Conservation (phyloP, 2,329 filamentous ascomycete genomes). For the Didymella glomerata region DNA sequence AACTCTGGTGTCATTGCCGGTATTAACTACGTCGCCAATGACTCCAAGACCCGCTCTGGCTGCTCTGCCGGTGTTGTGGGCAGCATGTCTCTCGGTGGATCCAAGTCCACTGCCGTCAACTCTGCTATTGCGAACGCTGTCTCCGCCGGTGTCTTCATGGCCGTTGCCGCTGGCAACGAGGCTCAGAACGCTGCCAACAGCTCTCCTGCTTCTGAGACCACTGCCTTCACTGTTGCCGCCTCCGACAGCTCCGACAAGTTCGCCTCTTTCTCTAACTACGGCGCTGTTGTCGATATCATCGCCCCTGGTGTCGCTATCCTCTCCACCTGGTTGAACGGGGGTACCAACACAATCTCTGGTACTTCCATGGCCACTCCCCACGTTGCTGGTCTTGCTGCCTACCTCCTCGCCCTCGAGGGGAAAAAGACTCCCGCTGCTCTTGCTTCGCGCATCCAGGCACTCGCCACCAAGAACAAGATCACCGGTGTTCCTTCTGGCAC, state of each 20-base stretch:
- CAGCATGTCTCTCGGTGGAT: slow-evolving; percentile 54
- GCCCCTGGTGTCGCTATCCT: slow-evolving; percentile 54
- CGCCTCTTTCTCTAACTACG: slow-evolving; percentile 54
- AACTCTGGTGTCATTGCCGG: slow-evolving; percentile 53
- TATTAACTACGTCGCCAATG: slow-evolving; percentile 49
- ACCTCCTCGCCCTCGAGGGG: slow-evolving; percentile 66
- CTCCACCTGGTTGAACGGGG: slow-evolving; percentile 59
- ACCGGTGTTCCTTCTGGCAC: slow-evolving; percentile 57
- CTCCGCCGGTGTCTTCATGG: slow-evolving; percentile 50
- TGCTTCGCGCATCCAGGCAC: slow-evolving; percentile 56
- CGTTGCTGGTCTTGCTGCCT: slow-evolving; percentile 70
- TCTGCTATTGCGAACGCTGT: slow-evolving; percentile 49
- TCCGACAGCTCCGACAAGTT: slow-evolving; percentile 48
- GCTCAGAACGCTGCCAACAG: slow-evolving; percentile 42
- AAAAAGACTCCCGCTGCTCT: slow-evolving; percentile 59
- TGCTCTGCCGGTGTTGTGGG: slow-evolving; percentile 50
- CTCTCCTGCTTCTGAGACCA: slow-evolving; percentile 51
- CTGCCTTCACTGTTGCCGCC: slow-evolving; percentile 53
- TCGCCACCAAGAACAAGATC: slow-evolving; percentile 53
- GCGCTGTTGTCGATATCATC: slow-evolving; percentile 50
- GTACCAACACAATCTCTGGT: slow-evolving; percentile 58
- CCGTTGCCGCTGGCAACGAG: slow-evolving; percentile 54
- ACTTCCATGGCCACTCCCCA: slow-evolving; percentile 36
- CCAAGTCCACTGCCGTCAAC: slow-evolving; percentile 49
- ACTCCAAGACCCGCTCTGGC: slow-evolving; percentile 44